phyloP scores from a whole-genome alignment of 176 grass and related monocot genomes.

The Juncus effusus region DNA sequence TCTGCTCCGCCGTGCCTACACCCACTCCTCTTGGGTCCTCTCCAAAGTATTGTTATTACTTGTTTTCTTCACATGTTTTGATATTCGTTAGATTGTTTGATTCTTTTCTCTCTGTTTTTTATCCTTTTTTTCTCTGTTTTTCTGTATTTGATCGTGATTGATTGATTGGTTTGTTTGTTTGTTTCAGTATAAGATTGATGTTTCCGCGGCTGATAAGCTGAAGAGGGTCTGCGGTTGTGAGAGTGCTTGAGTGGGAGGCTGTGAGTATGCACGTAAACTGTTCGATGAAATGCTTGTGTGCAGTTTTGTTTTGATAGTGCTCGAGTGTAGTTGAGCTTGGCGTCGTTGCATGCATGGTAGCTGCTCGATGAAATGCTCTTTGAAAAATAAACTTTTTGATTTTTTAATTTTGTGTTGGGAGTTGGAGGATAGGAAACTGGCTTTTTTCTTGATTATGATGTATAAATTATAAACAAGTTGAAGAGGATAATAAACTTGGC shows the following conservation, averaged over 20 bases:
- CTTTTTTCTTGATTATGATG: not conserved
- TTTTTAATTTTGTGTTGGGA: not conserved
- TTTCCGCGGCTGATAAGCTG: constrained; percentile 41
- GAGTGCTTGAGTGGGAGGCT: not conserved
- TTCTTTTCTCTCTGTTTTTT: not conserved
- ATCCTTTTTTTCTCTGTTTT: not conserved
- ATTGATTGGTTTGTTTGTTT: not conserved
- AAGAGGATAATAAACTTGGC: not conserved
- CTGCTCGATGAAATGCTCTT: constrained; percentile 20
- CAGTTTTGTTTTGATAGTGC: not conserved
- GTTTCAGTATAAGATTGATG: constrained; percentile 76
- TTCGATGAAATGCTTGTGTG: constrained; percentile 32
- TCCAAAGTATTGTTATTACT: constrained; percentile 45
- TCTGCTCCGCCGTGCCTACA: constrained; percentile 72
- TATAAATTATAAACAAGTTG: too few relatives aligned
- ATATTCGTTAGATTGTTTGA: not conserved
- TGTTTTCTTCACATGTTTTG: not conserved
- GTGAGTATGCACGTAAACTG: constrained; percentile 2
- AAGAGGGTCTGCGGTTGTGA: constrained; percentile 35
- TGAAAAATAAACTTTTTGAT: not conserved
- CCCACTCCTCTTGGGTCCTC: constrained; percentile 87
- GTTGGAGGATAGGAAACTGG: too few relatives aligned
- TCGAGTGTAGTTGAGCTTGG: not conserved
- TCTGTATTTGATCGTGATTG: not conserved
- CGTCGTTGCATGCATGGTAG: not conserved